Percentiles rank a stretch among this genome's conserved stretches.
Conservation (phyloP, 1,284 basidiomycete species). For the Cutaneotrichosporon sp. region DNA sequence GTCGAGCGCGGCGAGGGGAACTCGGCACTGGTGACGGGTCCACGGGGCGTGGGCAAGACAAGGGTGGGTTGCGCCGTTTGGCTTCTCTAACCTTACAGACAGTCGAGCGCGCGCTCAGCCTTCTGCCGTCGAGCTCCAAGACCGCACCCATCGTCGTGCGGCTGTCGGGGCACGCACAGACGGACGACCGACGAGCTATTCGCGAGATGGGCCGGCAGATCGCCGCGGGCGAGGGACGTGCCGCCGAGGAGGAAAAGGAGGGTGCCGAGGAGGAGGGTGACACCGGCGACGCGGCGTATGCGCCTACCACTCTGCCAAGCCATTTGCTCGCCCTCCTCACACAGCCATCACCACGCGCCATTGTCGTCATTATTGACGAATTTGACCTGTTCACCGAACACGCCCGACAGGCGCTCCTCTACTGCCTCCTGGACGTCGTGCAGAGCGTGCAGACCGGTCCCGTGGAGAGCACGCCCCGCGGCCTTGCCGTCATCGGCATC, state of each 20-base stretch:
- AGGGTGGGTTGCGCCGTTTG: slow-evolving; percentile 53
- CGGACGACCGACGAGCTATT: slow-evolving; percentile 79
- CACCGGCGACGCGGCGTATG: slow-evolving; percentile 28
- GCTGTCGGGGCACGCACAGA: slow-evolving; percentile 77
- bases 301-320: slow-evolving; percentile 57
- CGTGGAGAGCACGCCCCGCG: slow-evolving; percentile 48
- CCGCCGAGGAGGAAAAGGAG: slow-evolving; percentile 31
- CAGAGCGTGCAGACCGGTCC: slow-evolving; percentile 49
- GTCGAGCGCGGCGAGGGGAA: slow-evolving; percentile 77
- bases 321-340: slow-evolving; percentile 76
- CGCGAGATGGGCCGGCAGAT: slow-evolving; percentile 82
- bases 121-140: slow-evolving; percentile 32
- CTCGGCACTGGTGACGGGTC: slow-evolving; percentile 76
- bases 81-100: slow-evolving; percentile 25
- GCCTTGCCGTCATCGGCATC: slow-evolving; percentile 75
- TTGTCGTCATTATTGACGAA: slow-evolving; percentile 76
- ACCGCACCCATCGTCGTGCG: slow-evolving; percentile 65
- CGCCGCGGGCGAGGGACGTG: slow-evolving; percentile 47
- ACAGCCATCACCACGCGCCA: slow-evolving; percentile 68
- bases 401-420: slow-evolving; percentile 77
- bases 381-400: slow-evolving; percentile 88
- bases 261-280: slow-evolving; percentile 45
- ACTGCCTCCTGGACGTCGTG: slow-evolving; percentile 63
- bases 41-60: slow-evolving; percentile 77
- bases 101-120: slow-evolving; percentile 33